Conservation (phyloP, 2,329 filamentous ascomycete species). For the Drechmeria coniospora region DNA sequence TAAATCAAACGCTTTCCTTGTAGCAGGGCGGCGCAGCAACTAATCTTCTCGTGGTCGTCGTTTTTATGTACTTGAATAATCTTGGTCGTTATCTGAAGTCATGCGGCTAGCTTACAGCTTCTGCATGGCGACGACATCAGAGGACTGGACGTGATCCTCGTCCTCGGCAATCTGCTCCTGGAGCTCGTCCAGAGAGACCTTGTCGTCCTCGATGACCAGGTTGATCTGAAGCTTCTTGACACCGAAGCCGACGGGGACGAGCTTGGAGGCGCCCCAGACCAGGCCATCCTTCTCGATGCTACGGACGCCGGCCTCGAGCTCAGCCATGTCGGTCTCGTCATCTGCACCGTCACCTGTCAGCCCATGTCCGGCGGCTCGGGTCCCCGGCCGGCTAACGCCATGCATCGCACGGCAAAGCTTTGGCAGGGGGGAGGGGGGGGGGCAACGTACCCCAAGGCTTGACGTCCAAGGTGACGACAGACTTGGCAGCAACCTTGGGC, state of each 20-base stretch:
- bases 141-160: conserved; percentile 94
- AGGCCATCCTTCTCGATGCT: conserved; percentile 84
- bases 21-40: too few species aligned
- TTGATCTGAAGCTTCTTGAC: conserved; percentile 99
- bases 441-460: conserved; percentile 88
- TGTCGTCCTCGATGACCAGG: conserved; percentile 93
- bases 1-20: too few species aligned
- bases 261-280: conserved; percentile 84
- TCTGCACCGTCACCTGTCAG: conserved; percentile 30
- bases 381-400: not conserved
- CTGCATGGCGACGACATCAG: conserved; percentile 81
- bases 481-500: conserved; percentile 87
- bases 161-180: conserved; percentile 68
- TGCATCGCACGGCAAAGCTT: not conserved
- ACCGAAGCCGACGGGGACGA: conserved; percentile 85
- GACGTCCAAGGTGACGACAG: conserved; percentile 84
- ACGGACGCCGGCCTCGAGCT: conserved; percentile 67
- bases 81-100: too few species aligned
- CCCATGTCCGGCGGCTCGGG: too few species aligned
- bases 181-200: conserved; percentile 76
- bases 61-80: too few species aligned
- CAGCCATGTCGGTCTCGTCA: conserved; percentile 84
- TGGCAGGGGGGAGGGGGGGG: not conserved
- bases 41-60: too few species aligned
- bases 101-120: conserved; percentile 51